Evolutionary conservation across 192 early-diverging fungal species (phyloP).

Genomic region (Mortierella alpina): DNA sequence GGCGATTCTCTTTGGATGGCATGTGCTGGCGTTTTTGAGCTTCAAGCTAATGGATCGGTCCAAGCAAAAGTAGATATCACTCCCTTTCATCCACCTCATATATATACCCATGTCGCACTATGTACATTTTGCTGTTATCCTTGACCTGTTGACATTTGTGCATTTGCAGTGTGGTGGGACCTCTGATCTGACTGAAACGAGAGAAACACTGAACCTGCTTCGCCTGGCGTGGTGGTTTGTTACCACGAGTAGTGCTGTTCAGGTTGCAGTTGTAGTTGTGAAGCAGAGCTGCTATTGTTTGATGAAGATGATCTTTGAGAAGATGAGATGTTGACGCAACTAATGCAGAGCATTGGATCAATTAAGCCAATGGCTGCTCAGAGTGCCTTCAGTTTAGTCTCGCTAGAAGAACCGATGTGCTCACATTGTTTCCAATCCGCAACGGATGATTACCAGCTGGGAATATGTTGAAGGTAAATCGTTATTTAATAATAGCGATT

Average conservation of each 20-base stretch:
- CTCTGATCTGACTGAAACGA: too few relatives aligned
- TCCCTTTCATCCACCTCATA: not conserved
- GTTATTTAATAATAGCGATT: conserved; percentile 51
- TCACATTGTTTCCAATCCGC: conserved; percentile 33
- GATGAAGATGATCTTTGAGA: not conserved
- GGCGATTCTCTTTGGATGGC: conserved; percentile 63
- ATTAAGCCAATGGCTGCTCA: conserved; percentile 44
- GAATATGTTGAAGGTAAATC: conserved; percentile 54
- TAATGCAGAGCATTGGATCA: conserved; percentile 49
- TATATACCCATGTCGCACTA: not conserved
- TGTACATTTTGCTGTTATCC: too few relatives aligned
- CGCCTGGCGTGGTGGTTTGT: too few relatives aligned
- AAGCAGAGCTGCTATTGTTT: too few relatives aligned
- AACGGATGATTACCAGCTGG: conserved; percentile 58
- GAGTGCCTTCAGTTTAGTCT: conserved; percentile 56
- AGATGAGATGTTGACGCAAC: conserved; percentile 50
- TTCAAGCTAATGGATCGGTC: conserved; percentile 61
- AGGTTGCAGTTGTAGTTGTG: too few relatives aligned
- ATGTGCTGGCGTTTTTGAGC: conserved; percentile 62
- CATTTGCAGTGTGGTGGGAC: too few relatives aligned
- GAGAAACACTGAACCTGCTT: too few relatives aligned
- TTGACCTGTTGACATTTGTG: too few relatives aligned
- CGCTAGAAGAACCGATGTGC: conserved; percentile 53
- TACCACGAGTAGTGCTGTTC: too few relatives aligned
- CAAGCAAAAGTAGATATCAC: conserved; percentile 22